These are phyloP conservation scores for Aulographum hederae DNA, from an alignment of 2,329 filamentous ascomycete genomes.

Conservation along the genomic window DNA sequence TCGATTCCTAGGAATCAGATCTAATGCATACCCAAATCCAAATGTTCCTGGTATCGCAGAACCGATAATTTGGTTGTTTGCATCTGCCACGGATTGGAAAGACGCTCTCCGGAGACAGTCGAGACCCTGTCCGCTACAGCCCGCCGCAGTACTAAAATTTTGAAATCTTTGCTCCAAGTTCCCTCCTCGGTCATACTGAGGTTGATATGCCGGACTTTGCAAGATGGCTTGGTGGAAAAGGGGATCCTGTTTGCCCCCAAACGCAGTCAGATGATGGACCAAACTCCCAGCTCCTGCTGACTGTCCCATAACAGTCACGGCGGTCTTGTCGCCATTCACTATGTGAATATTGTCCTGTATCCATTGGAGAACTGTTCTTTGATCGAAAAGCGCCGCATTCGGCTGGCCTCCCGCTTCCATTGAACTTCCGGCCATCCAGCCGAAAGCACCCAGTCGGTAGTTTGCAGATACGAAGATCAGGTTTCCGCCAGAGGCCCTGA, in stretches of 20 bases:
- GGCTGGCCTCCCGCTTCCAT: conserved; percentile 11
- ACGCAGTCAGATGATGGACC: conserved; percentile 19
- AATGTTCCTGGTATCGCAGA: no score
- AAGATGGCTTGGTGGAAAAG: no score
- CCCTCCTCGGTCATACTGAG: no score
- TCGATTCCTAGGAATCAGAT: no score
- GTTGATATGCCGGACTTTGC: no score
- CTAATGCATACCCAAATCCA: no score
- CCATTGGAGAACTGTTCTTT: conserved; percentile 34
- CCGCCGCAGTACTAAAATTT: no score
- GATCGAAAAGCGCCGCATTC: conserved; percentile 29
- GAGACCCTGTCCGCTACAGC: no score
- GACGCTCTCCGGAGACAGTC: no score
- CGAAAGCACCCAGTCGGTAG: conserved; percentile 25
- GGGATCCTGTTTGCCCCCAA: background rate
- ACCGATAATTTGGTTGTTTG: no score
- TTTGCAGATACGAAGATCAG: conserved; percentile 27
- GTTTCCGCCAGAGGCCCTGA: conserved; percentile 6
- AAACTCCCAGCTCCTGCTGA: conserved; percentile 19
- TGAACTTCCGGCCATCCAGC: conserved; percentile 15
- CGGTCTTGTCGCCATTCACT: conserved; percentile 31
- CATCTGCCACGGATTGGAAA: no score
- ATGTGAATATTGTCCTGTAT: conserved; percentile 29
- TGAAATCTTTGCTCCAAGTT: no score
- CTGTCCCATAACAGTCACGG: conserved; percentile 27